These are phyloP conservation scores for Vanrija pseudolonga DNA, from an alignment of 1,284 basidiomycete genomes.

Conservation along the genomic window DNA sequence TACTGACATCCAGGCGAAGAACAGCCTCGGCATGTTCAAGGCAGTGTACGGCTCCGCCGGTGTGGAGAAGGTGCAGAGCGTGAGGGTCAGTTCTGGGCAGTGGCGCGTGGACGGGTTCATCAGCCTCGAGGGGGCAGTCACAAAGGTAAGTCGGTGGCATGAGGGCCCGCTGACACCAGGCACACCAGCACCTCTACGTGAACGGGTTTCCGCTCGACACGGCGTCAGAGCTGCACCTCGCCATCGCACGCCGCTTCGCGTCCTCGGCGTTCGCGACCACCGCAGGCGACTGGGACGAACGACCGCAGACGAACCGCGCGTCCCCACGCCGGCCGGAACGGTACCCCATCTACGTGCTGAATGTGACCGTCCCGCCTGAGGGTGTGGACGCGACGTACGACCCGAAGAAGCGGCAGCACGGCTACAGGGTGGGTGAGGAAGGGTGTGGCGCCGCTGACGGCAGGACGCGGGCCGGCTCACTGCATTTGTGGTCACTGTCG, in stretches of 20 bases:
- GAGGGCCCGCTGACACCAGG: slow-evolving; percentile 49
- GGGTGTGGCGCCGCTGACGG: background rate
- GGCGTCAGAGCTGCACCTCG: slow-evolving; percentile 63
- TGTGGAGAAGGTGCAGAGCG: slow-evolving; percentile 58
- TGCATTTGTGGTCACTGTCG: slow-evolving; percentile 58
- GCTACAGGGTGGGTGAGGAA: slow-evolving; percentile 58
- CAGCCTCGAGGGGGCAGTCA: slow-evolving; percentile 66
- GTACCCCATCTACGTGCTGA: slow-evolving; percentile 74
- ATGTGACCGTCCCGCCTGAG: slow-evolving; percentile 61
- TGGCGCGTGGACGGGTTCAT: slow-evolving; percentile 72
- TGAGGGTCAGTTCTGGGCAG: slow-evolving; percentile 55
- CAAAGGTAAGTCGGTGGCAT: slow-evolving; percentile 58
- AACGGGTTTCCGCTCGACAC: slow-evolving; percentile 69
- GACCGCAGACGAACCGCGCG: slow-evolving; percentile 50
- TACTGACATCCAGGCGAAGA: slow-evolving; percentile 8
- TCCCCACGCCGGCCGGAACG: slow-evolving; percentile 69
- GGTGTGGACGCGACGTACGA: slow-evolving; percentile 73
- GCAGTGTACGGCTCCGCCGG: slow-evolving; percentile 30
- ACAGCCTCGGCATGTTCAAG: slow-evolving; percentile 25
- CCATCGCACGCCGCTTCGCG: slow-evolving; percentile 63
- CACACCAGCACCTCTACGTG: slow-evolving; percentile 78
- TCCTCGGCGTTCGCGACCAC: slow-evolving; percentile 28
- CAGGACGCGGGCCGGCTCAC: slow-evolving; percentile 59
- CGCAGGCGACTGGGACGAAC: slow-evolving; percentile 45
- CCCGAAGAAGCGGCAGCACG: slow-evolving; percentile 65